Percentiles rank a stretch among this genome's conserved stretches.
Conservation (phyloP, 2,329 filamentous ascomycete species). For the Exophiala aquamarina region DNA sequence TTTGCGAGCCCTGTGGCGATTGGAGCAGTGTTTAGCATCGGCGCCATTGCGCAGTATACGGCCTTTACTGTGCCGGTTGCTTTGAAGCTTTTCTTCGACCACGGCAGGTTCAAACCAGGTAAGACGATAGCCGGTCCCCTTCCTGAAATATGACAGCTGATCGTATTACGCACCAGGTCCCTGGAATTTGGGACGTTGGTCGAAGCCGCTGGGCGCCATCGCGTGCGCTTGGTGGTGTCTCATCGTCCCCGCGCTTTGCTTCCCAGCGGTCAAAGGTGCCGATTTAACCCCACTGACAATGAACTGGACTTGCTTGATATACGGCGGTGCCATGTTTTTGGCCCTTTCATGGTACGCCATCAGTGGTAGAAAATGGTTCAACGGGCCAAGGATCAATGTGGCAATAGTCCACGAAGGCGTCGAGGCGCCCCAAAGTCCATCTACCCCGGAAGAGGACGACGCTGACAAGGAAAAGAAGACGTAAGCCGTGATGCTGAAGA, state of each 20-base stretch:
- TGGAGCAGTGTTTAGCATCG: conserved; percentile 34
- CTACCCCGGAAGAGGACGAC: conserved; percentile 1
- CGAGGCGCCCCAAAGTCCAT: conserved; percentile 11
- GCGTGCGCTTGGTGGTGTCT: conserved; percentile 32
- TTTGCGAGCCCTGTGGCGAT: conserved; percentile 35
- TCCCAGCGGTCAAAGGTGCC: conserved; percentile 31
- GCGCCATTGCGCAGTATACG: conserved; percentile 29
- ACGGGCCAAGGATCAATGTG: conserved; percentile 34
- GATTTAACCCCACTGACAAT: conserved; percentile 32
- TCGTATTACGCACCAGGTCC: conserved; percentile 22
- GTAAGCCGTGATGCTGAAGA: conserved; percentile 1
- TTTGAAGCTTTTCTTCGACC: conserved; percentile 32
- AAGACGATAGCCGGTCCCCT: background rate
- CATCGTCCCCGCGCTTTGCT: conserved; percentile 34
- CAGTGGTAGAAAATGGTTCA: conserved; percentile 35
- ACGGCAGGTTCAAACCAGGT: conserved; percentile 30
- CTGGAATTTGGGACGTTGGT: conserved; percentile 34
- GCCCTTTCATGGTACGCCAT: conserved; percentile 32
- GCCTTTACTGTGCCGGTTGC: conserved; percentile 32
- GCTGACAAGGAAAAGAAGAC: conserved; percentile 4
- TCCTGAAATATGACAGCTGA: background rate
- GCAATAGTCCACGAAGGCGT: conserved; percentile 12
- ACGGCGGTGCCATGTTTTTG: conserved; percentile 33
- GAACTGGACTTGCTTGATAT: conserved; percentile 36
- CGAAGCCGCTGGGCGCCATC: conserved; percentile 30